A percentile compares a stretch with the other conserved stretches of the same genome.
Evolutionary conservation across 352 stramenopile species (phyloP).

Genomic region (Globisporangium middletonii): DNA sequence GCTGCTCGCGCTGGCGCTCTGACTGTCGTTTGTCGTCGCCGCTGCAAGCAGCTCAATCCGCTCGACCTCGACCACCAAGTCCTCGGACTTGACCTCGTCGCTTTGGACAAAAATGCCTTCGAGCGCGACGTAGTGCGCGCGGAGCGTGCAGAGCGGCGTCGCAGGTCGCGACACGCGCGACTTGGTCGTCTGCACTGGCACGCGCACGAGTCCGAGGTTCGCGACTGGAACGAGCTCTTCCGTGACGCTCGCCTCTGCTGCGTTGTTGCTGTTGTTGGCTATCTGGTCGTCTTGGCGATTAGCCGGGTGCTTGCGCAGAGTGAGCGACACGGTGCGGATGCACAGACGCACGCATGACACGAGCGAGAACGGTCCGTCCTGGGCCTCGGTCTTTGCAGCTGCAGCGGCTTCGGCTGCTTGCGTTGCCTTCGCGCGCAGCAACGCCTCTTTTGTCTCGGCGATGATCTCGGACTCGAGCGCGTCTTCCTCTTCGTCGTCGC

Average conservation of each 20-base stretch:
- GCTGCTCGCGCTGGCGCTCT: constrained; percentile 10
- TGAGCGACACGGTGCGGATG: constrained; percentile 51
- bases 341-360: constrained; percentile 50
- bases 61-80: constrained; percentile 74
- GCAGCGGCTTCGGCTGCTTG: constrained; percentile 10
- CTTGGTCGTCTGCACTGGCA: constrained; percentile 33
- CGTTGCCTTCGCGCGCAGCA: constrained; percentile 24
- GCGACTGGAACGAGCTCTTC: constrained; percentile 74
- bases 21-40: constrained; percentile 8
- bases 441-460: constrained; percentile 48
- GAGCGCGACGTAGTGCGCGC: constrained; percentile 43
- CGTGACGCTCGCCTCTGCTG: constrained; percentile 14
- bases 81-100: constrained; percentile 19
- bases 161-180: constrained; percentile 54
- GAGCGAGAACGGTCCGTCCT: constrained; percentile 16
- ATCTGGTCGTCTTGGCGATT: constrained; percentile 10
- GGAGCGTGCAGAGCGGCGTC: constrained; percentile 45
- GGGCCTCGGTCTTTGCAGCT: constrained; percentile 3
- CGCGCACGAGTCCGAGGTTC: constrained; percentile 74
- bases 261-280: constrained; percentile 12
- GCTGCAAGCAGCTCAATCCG: constrained; percentile 41
- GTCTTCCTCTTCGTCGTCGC: constrained; percentile 55
- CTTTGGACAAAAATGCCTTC: constrained; percentile 33
- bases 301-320: constrained; percentile 50
- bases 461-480: constrained; percentile 65